Evolutionary conservation across 1,284 basidiomycete genomes (phyloP), one percentile per base, ranked within the genome.

Genomic region (Puccinia polysora): DNA sequence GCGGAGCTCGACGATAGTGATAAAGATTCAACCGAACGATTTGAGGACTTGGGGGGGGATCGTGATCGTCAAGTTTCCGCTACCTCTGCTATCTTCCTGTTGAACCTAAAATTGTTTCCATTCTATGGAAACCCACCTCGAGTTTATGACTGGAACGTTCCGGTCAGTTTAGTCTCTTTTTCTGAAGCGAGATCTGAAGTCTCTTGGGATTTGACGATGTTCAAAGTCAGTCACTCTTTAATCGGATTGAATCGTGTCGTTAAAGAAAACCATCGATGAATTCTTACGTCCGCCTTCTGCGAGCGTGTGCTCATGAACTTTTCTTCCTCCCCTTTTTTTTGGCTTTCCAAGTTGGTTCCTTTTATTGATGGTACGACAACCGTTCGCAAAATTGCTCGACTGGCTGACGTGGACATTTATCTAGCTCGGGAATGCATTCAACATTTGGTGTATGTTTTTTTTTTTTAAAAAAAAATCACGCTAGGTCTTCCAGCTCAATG

Each of bases 401-500:
- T 97, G 1, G 92, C 94, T 0, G 90, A 97, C 77, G 94, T 91
- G 73, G 92, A 96, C 79, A 81, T 89, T 7, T 86, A 86, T 15
- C 81, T 97, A 32, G 89, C 91, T 7, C 85, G 91, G 53, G 87
- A 89, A 75, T 93, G 93, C 4, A 87, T 98, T 65, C 88, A 91
- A 36, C 96, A 99, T 81, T 84, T 99, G 60, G 81, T 98, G 89
- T 94, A 77, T 80, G 88, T n/a, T n/a, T n/a, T n/a, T n/a, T n/a
- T n/a, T n/a, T n/a, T n/a, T n/a, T n/a, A n/a, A n/a, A 79, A 2
- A 91, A n/a, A 91, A 55, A 97, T 91, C 78, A 97, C 97, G 79
- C 91, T 95, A 82, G 93, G 95, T 67, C 87, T 97, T 77, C 92
- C 97, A 87, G 89, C n/a, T n/a, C n/a, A n/a, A n/a, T n/a, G n/a